Percentiles rank a stretch among this genome's conserved stretches.
Evolutionary conservation across 768 basidiomycete genomes (phyloP).

Genomic region (Chiua virens): DNA sequence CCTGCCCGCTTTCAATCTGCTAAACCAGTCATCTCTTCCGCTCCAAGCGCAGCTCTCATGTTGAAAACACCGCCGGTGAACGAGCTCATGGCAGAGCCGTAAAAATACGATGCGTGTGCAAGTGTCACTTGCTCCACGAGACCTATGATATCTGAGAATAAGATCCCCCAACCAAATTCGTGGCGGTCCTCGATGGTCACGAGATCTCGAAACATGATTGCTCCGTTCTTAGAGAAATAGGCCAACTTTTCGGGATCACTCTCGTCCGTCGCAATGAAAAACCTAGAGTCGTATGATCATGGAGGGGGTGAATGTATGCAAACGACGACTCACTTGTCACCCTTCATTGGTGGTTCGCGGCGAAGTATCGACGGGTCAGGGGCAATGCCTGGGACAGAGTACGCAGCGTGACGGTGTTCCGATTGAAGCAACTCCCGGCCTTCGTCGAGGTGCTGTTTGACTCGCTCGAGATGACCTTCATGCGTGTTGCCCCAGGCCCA

Average conservation of each 20-base stretch:
- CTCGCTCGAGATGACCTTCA: constrained; percentile 33
- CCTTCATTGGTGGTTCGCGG: constrained; percentile 16
- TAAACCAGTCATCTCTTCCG: constrained; percentile 30
- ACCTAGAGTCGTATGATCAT: constrained; percentile 12
- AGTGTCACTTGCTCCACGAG: constrained; percentile 42
- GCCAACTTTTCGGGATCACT: constrained; percentile 29
- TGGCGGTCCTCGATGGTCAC: constrained; percentile 40
- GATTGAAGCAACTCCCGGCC: constrained; percentile 30
- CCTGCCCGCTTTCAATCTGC: constrained; percentile 31
- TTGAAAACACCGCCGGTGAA: constrained; percentile 41
- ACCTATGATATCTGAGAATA: constrained; percentile 41
- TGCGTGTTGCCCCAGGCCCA: constrained; percentile 36
- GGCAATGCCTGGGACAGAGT: constrained; percentile 16
- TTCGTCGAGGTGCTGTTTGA: constrained; percentile 28
- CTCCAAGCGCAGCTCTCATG: constrained; percentile 36
- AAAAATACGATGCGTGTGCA: constrained; percentile 37
- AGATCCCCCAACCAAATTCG: constrained; percentile 39
- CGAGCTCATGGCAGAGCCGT: constrained; percentile 39
- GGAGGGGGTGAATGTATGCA: neutral
- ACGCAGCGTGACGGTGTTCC: constrained; percentile 10
- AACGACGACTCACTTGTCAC: constrained; percentile 15
- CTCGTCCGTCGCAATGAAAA: constrained; percentile 40
- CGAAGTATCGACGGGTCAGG: constrained; percentile 10
- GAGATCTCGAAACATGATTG: constrained; percentile 38
- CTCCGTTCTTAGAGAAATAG: constrained; percentile 34